A percentile compares a stretch with the other conserved stretches of the same genome.
phyloP scores from a whole-genome alignment of 73 alveolate genomes.

The Blepharisma stoltei region DNA sequence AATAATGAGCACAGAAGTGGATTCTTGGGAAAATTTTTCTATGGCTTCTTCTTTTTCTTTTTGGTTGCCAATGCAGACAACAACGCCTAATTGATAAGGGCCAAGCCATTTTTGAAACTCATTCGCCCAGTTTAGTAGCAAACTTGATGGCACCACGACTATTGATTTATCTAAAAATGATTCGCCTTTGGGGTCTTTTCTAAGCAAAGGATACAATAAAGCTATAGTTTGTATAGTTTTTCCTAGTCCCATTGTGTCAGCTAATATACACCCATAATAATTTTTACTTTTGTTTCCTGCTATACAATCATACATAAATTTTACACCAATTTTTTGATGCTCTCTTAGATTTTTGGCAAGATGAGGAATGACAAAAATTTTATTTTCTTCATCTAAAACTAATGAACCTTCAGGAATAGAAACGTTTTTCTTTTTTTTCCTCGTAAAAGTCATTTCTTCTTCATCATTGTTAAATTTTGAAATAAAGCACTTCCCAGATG shows the following conservation, averaged over 20 bases:
- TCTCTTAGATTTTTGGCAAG: slow-evolving; percentile 27
- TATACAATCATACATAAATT: slow-evolving; percentile 50
- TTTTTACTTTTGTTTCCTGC: slow-evolving; percentile 40
- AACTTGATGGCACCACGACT: slow-evolving; percentile 52
- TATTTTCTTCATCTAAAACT: not conserved
- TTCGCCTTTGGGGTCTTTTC: slow-evolving; percentile 5
- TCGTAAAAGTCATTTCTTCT: no score
- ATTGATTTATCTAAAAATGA: slow-evolving; percentile 33
- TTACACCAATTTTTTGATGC: slow-evolving; percentile 41
- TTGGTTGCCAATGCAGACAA: slow-evolving; percentile 29
- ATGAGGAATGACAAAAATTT: slow-evolving; percentile 28
- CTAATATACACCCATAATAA: slow-evolving; percentile 51
- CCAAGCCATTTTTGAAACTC: slow-evolving; percentile 55
- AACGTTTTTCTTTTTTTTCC: not conserved
- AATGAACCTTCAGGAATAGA: slow-evolving; percentile 13
- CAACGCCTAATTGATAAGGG: slow-evolving; percentile 26
- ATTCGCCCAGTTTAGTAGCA: slow-evolving; percentile 51
- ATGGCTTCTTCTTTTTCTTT: slow-evolving; percentile 29
- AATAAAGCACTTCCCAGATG: no score
- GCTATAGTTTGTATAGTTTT: slow-evolving; percentile 46
- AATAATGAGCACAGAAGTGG: slow-evolving; percentile 28
- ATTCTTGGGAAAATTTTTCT: not conserved
- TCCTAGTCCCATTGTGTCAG: slow-evolving; percentile 63
- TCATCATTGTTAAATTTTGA: no score
- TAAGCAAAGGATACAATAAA: slow-evolving; percentile 35